These are phyloP conservation scores for Anethum foeniculum DNA, from an alignment of 140 eudicot genomes.

Conservation along the genomic window DNA sequence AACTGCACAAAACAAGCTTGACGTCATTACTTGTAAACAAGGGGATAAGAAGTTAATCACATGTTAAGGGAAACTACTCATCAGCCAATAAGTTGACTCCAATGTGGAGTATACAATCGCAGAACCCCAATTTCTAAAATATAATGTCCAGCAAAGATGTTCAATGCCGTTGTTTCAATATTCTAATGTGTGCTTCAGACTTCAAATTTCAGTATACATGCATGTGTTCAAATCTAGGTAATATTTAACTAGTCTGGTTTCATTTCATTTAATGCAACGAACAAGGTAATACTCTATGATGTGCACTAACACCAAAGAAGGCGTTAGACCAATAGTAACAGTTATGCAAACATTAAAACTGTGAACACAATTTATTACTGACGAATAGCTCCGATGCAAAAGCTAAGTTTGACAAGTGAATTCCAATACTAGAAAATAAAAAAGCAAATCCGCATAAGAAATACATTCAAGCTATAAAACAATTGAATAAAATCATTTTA, in stretches of 20 bases:
- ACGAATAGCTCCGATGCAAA: background rate
- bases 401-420: background rate
- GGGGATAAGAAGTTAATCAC: background rate
- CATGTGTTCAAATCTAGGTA: background rate
- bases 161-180: background rate
- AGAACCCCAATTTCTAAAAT: background rate
- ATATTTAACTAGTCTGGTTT: background rate
- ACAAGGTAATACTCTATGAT: background rate
- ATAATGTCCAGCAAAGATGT: background rate
- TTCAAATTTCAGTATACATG: background rate
- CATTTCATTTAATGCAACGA: background rate
- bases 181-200: background rate
- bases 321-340: background rate
- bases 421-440: background rate
- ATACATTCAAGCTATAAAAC: background rate
- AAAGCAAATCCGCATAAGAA: background rate
- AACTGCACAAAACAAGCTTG: slow-evolving; percentile 35
- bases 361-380: background rate
- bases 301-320: background rate
- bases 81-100: background rate
- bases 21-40: background rate
- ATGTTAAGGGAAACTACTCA: background rate
- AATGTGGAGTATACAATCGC: background rate
- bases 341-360: background rate
- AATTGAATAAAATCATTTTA: background rate